phyloP scores from a whole-genome alignment of 805 yeast species.

The Nakazawaea wickerhamii region DNA sequence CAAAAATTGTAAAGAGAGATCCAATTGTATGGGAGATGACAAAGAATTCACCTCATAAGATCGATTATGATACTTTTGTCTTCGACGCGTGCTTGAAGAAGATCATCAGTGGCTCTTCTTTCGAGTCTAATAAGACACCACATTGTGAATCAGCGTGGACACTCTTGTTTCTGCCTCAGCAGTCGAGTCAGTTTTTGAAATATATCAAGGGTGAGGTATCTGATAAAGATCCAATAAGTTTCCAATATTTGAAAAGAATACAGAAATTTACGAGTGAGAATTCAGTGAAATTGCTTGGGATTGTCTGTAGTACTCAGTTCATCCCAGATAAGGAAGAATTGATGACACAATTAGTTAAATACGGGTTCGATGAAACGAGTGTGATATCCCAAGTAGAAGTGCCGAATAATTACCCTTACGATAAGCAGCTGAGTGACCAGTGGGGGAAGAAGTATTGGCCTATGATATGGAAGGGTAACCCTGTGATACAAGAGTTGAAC shows the following conservation, averaged over 20 bases:
- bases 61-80: constrained; percentile 37
- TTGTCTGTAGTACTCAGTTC: constrained; percentile 11
- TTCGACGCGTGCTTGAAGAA: constrained; percentile 36
- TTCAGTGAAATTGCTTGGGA: constrained; percentile 1
- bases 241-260: constrained; percentile 52
- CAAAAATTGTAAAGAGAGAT: no score
- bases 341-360: not conserved
- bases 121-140: constrained; percentile 22
- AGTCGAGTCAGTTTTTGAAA: constrained; percentile 23
- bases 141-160: constrained; percentile 36
- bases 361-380: not conserved
- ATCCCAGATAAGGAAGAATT: not conserved
- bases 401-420: constrained; percentile 61
- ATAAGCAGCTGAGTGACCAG: constrained; percentile 54
- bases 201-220: constrained; percentile 21
- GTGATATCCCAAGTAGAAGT: constrained; percentile 28
- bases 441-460: constrained; percentile 86
- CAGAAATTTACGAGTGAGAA: constrained; percentile 27
- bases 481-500: constrained; percentile 63
- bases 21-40: not conserved
- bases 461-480: constrained; percentile 89
- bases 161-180: constrained; percentile 33
- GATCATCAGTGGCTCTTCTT: constrained; percentile 23
- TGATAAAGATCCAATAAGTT: constrained; percentile 21
- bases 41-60: constrained; percentile 20